Conservation (phyloP, 768 basidiomycete genomes). For the Lactifluus hygrophoroides region DNA sequence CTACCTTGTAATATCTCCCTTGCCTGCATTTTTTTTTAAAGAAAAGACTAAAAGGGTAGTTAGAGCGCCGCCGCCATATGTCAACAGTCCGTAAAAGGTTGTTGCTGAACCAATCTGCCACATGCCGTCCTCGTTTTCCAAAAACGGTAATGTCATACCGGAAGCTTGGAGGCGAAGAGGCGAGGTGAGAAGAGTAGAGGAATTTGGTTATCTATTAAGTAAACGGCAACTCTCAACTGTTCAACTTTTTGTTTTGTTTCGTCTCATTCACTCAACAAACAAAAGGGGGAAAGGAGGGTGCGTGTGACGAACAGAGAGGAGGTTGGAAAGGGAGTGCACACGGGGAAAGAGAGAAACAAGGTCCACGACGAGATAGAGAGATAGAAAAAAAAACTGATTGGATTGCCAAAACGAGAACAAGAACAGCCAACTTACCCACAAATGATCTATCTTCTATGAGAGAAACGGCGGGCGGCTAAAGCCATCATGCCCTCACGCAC, state of each 20-base stretch:
- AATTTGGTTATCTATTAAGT: no score
- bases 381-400: no score
- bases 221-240: no score
- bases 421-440: not conserved
- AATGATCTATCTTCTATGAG: no score
- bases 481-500: not conserved
- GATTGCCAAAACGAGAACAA: constrained; percentile 3
- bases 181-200: no score
- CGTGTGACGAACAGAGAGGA: not conserved
- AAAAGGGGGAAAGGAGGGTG: not conserved
- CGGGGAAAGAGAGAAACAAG: not conserved
- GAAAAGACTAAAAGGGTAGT: not conserved
- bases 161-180: not conserved
- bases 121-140: not conserved
- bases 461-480: not conserved
- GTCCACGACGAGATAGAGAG: no score
- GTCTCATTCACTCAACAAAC: no score
- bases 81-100: not conserved
- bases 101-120: not conserved
- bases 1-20: not conserved
- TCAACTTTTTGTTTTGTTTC: no score
- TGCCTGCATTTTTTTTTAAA: not conserved
- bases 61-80: constrained; percentile 4
- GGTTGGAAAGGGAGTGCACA: not conserved
- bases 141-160: constrained; percentile 3